Conservation (phyloP, 257 asterid species). For the Solanum peruvianum region DNA sequence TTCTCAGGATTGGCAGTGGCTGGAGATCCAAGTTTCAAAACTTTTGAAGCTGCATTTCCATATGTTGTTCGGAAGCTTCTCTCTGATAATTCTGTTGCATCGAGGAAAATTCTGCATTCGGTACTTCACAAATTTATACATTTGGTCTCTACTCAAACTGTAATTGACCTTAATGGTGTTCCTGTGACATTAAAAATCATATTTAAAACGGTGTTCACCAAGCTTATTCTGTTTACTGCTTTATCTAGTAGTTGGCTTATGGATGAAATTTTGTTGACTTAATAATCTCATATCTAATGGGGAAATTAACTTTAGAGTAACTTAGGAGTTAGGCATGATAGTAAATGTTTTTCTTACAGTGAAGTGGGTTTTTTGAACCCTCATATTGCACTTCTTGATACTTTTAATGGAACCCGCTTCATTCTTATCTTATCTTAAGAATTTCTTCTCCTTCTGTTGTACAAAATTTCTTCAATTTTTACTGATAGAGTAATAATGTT, state of each 20-base stretch:
- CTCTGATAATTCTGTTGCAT: conserved; percentile 64
- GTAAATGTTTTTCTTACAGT: background rate
- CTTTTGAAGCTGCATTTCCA: conserved; percentile 95
- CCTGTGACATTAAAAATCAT: background rate
- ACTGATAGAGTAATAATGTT: background rate
- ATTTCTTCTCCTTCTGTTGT: background rate
- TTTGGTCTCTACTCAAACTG: background rate
- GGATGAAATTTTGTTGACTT: background rate
- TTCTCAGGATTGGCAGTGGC: conserved; percentile 82
- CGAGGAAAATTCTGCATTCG: conserved; percentile 70
- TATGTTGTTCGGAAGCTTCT: conserved; percentile 94
- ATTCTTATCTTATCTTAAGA: background rate
- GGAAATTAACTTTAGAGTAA: background rate
- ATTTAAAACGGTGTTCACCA: background rate
- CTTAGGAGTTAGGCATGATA: background rate
- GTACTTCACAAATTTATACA: conserved; percentile 18
- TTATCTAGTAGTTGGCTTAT: background rate
- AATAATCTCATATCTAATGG: background rate
- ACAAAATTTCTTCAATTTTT: background rate
- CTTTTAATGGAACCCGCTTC: background rate
- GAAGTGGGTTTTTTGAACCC: background rate
- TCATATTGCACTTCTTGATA: background rate
- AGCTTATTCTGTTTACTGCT: background rate
- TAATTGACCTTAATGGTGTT: background rate
- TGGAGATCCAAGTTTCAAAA: conserved; percentile 80